Percentiles rank a stretch among this genome's conserved stretches.
Evolutionary conservation across 371 early-diverging fungal genomes (phyloP).

Genomic region (Batrachochytrium dendrobatidis): DNA sequence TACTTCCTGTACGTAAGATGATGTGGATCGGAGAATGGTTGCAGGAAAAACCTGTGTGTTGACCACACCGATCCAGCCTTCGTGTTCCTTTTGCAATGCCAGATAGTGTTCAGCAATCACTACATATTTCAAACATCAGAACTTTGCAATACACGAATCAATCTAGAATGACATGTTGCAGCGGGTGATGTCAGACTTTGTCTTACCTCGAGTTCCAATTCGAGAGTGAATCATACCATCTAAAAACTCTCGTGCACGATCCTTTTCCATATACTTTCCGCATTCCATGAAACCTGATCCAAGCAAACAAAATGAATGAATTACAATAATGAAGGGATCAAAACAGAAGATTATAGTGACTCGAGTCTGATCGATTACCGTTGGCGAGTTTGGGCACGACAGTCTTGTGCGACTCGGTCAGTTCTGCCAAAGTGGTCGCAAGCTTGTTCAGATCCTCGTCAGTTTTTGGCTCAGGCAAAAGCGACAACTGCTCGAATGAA

Average conservation of each 20-base stretch:
- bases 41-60: conserved; percentile 69
- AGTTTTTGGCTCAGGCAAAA: conserved; percentile 40
- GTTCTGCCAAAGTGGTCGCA: conserved; percentile 56
- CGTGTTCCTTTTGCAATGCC: conserved; percentile 61
- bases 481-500: conserved; percentile 63
- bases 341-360: too few relatives aligned
- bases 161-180: background rate
- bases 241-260: conserved; percentile 66
- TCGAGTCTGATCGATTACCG: too few relatives aligned
- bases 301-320: background rate
- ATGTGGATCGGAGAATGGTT: conserved; percentile 55
- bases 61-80: conserved; percentile 75
- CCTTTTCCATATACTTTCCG: conserved; percentile 75
- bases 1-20: conserved; percentile 71
- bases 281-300: conserved; percentile 81
- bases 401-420: conserved; percentile 69
- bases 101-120: conserved; percentile 84
- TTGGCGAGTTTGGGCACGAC: conserved; percentile 77
- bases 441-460: conserved; percentile 49
- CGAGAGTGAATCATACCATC: conserved; percentile 88
- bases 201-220: conserved; percentile 76
- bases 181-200: background rate
- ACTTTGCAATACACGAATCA: background rate
- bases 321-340: background rate
- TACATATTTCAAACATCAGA: background rate